A percentile compares a stretch with the other conserved stretches of the same genome.
Evolutionary conservation across 2,329 filamentous ascomycete genomes (phyloP).

Genomic region (Chrysosporium queenslandicum): DNA sequence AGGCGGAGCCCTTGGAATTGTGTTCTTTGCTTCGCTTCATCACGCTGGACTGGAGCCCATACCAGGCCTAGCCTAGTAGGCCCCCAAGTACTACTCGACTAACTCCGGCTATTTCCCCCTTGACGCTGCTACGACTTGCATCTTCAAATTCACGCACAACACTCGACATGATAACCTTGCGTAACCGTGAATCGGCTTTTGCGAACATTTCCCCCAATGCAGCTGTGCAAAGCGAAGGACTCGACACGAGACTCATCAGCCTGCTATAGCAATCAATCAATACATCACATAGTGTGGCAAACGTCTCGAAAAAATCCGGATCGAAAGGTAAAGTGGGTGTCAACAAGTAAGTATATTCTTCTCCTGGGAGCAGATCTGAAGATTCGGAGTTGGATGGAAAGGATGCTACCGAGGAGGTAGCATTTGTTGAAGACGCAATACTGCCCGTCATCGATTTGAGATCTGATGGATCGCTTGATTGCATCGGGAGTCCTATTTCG

Average conservation of each 20-base stretch:
- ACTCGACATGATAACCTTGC: conserved; percentile 80
- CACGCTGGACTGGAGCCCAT: neutral
- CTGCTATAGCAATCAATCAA: conserved; percentile 84
- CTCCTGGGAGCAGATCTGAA: conserved; percentile 61
- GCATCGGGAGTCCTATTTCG: conserved; percentile 49
- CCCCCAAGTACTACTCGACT: conserved; percentile 84
- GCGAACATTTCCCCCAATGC: conserved; percentile 72
- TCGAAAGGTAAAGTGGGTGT: conserved; percentile 93
- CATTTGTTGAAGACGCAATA: conserved; percentile 31
- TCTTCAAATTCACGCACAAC: conserved; percentile 92
- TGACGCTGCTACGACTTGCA: conserved; percentile 62
- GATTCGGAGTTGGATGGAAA: conserved; percentile 41
- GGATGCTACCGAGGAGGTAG: conserved; percentile 29
- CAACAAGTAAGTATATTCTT: conserved; percentile 78
- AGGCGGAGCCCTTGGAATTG: too few species aligned
- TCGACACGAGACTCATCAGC: conserved; percentile 64
- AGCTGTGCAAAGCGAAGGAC: conserved; percentile 60
- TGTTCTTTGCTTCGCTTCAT: neutral
- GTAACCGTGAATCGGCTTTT: conserved; percentile 75
- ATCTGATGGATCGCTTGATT: conserved; percentile 40
- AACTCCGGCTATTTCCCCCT: conserved; percentile 71
- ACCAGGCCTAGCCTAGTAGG: conserved; percentile 47
- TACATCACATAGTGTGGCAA: conserved; percentile 89
- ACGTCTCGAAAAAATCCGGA: conserved; percentile 93
- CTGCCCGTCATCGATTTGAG: conserved; percentile 37